A percentile compares a stretch with the other conserved stretches of the same genome.
Conservation (phyloP, 257 asterid species). For the Solanum infundibuliforme region DNA sequence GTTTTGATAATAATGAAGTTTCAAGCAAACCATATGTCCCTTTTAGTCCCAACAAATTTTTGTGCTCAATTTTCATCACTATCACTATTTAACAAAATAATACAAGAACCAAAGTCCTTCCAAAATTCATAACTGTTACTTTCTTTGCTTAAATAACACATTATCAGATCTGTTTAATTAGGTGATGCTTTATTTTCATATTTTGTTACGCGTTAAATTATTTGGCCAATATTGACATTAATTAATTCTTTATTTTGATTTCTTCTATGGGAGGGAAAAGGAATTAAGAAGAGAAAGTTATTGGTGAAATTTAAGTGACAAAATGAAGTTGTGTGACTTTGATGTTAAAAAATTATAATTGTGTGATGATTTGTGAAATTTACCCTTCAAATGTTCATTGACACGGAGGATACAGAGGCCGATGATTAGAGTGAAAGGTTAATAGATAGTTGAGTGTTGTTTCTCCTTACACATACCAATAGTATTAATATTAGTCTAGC, state of each 20-base stretch:
- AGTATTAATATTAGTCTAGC: not conserved
- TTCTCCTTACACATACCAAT: not conserved
- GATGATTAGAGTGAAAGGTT: no score
- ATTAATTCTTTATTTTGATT: not conserved
- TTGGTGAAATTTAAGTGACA: not conserved
- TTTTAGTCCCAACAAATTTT: not conserved
- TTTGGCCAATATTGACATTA: not conserved
- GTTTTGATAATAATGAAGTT: not conserved
- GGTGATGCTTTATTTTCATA: not conserved
- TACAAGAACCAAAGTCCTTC: not conserved
- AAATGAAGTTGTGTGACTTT: not conserved
- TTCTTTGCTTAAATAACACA: not conserved
- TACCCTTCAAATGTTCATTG: not conserved
- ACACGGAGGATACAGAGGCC: not conserved
- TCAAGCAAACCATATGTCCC: not conserved
- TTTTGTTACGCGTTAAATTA: not conserved
- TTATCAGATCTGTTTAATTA: not conserved
- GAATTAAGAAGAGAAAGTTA: not conserved
- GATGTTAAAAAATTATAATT: not conserved
- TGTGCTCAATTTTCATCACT: not conserved
- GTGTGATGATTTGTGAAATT: not conserved
- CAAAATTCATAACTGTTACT: not conserved
- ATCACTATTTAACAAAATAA: not conserved
- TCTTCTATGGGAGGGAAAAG: not conserved
- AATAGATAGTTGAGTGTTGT: not conserved